Conservation (phyloP, 2,329 filamentous ascomycete species). For the Alternaria longipes region DNA sequence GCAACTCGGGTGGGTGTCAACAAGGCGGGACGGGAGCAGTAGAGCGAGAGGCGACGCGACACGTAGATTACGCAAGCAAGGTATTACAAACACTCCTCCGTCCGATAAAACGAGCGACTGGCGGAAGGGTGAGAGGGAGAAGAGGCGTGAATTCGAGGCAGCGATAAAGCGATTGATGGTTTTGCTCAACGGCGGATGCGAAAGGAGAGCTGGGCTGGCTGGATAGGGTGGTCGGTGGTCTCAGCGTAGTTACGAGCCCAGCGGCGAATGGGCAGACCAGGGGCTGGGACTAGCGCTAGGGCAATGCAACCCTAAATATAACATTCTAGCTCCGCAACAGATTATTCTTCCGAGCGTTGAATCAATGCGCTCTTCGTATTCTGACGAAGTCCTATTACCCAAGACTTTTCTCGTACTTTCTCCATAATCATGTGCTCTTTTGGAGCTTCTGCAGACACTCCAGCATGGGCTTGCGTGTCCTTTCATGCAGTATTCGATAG, state of each 20-base stretch:
- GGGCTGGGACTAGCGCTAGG: conserved; percentile 11
- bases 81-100: conserved; percentile 25
- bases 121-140: conserved; percentile 30
- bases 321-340: conserved; percentile 19
- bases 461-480: neutral
- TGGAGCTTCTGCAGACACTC: neutral
- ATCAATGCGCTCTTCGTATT: conserved; percentile 11
- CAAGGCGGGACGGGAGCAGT: conserved; percentile 32
- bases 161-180: conserved; percentile 24
- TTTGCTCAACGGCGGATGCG: conserved; percentile 9
- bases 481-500: neutral
- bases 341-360: conserved; percentile 3
- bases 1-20: conserved; percentile 23
- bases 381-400: neutral
- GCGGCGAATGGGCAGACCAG: conserved; percentile 10
- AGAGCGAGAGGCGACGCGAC: conserved; percentile 25
- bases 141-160: conserved; percentile 17
- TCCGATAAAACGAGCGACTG: conserved; percentile 50
- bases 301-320: conserved; percentile 19
- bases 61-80: conserved; percentile 27
- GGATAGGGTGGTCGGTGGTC: conserved; percentile 8
- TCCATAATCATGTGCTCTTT: neutral
- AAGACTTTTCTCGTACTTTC: neutral
- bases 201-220: conserved; percentile 14
- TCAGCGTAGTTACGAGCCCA: conserved; percentile 9